Evolutionary conservation across 345 rosid species (phyloP).

Genomic region (Jatropha curcas): DNA sequence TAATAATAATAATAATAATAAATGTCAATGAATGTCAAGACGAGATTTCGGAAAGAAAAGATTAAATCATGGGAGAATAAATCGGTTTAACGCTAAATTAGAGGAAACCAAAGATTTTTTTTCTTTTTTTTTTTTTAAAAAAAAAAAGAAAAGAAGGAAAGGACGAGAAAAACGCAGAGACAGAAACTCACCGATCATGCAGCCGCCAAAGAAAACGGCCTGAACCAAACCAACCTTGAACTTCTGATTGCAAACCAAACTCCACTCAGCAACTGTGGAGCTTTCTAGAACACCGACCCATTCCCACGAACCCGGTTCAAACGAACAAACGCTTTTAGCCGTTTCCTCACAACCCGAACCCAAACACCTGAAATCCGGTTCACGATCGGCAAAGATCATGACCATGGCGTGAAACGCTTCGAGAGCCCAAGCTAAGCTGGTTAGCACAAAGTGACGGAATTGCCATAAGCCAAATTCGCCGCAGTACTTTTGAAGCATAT

Average conservation of each 20-base stretch:
- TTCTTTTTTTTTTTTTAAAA: neutral
- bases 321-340: constrained; percentile 41
- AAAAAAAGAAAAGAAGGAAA: neutral
- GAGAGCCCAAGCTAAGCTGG: constrained; percentile 85
- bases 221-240: constrained; percentile 86
- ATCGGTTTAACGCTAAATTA: no score
- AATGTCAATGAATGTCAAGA: no score
- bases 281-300: constrained; percentile 60
- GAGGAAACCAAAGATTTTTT: neutral
- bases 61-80: no score
- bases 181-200: constrained; percentile 75
- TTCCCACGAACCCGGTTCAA: constrained; percentile 68
- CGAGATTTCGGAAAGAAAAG: no score
- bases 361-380: constrained; percentile 57
- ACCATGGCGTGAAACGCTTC: constrained; percentile 97
- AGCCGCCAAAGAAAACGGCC: constrained; percentile 79
- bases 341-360: constrained; percentile 43
- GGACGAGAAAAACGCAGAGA: neutral
- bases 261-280: constrained; percentile 93
- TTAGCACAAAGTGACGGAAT: constrained; percentile 71
- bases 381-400: constrained; percentile 86
- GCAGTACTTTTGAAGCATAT: constrained; percentile 70
- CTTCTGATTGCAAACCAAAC: constrained; percentile 70
- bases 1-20: no score
- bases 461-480: constrained; percentile 96